phyloP scores from a whole-genome alignment of 371 early-diverging fungal species.

The Mortierella sp. region DNA sequence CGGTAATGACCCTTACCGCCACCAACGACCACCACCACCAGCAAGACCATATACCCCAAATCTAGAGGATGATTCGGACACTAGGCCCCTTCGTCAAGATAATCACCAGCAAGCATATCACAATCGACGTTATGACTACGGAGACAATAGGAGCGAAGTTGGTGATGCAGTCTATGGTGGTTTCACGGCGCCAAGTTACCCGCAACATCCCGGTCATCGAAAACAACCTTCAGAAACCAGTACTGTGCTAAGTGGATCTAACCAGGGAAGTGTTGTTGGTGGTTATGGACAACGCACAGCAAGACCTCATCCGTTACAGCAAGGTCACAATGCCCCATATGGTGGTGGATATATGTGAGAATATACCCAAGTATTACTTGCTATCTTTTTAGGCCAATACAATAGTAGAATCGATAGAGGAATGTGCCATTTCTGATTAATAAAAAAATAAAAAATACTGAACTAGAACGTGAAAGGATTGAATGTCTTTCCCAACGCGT shows the following conservation, averaged over 20 bases:
- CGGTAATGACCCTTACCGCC: constrained; percentile 37
- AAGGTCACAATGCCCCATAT: constrained; percentile 15
- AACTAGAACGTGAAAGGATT: not conserved
- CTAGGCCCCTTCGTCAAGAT: constrained; percentile 23
- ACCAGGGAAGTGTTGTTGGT: constrained; percentile 26
- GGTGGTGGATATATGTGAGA: constrained; percentile 15
- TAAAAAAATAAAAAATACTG: not conserved
- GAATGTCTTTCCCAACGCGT: not conserved
- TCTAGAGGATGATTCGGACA: constrained; percentile 22
- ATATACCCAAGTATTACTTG: not conserved
- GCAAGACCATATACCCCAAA: constrained; percentile 39
- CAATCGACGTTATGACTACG: constrained; percentile 19
- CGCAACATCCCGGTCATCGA: constrained; percentile 6
- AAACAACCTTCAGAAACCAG: constrained; percentile 22
- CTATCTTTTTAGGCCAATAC: not conserved
- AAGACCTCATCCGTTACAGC: constrained; percentile 23
- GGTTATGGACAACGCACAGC: constrained; percentile 15
- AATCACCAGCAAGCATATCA: constrained; percentile 40
- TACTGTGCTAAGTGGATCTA: constrained; percentile 31
- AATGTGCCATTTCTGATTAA: not conserved
- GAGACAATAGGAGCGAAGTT: constrained; percentile 30
- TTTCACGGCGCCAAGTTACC: not conserved
- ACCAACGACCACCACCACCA: constrained; percentile 14
- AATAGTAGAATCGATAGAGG: not conserved
- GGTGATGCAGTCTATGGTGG: constrained; percentile 10